A percentile compares a stretch with the other conserved stretches of the same genome.
Conservation (phyloP, 2,329 filamentous ascomycete species). For the Plenodomus lindquistii region DNA sequence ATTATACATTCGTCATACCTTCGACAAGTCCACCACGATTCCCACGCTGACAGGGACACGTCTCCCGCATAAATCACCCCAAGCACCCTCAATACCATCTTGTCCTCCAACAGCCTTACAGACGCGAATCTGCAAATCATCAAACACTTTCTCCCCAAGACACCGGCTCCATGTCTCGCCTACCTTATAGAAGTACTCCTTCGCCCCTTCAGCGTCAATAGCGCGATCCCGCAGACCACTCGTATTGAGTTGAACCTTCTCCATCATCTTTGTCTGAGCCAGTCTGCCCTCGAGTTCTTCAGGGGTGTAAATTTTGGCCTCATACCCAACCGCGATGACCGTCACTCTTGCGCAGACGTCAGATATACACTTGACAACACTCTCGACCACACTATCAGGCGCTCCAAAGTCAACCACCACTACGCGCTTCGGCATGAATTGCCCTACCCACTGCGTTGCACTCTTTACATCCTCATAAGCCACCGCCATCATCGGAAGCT, state of each 20-base stretch:
- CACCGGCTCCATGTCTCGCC: neutral
- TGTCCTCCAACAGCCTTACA: neutral
- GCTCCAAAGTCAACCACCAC: constrained; percentile 1
- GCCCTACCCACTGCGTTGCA: neutral
- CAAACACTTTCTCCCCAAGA: neutral
- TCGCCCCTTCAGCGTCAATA: constrained; percentile 1
- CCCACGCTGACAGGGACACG: neutral
- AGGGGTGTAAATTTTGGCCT: neutral
- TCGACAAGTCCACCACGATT: neutral
- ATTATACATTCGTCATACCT: too few species aligned
- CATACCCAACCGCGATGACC: constrained; percentile 2
- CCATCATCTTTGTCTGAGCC: neutral
- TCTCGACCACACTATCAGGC: neutral
- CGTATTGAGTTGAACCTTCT: neutral
- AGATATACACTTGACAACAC: neutral
- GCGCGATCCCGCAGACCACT: neutral
- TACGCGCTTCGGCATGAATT: neutral
- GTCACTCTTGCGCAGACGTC: neutral
- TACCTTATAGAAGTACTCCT: neutral
- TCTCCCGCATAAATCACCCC: constrained; percentile 1
- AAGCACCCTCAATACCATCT: constrained; percentile 1
- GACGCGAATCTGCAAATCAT: neutral
- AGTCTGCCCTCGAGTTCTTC: neutral
- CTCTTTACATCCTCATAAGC: neutral
- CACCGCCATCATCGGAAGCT: neutral